Conservation (phyloP, 1,139 yeast genomes). For the Tardiomyces digboiensis region DNA sequence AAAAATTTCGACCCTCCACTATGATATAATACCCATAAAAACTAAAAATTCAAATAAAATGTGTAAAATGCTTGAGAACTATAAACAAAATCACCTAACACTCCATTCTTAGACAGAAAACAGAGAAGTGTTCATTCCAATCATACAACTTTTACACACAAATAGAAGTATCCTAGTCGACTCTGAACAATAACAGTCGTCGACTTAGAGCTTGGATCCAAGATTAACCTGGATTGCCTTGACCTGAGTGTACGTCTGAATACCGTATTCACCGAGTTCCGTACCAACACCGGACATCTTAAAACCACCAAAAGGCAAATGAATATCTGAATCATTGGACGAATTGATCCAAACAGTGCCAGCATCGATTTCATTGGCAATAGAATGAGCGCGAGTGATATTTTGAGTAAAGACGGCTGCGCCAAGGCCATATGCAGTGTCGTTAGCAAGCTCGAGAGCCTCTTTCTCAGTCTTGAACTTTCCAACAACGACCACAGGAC, state of each 20-base stretch:
- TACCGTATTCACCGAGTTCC: slow-evolving; percentile 80
- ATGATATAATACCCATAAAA: no score
- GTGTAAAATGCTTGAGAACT: no score
- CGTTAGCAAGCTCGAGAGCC: slow-evolving; percentile 45
- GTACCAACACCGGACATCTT: slow-evolving; percentile 84
- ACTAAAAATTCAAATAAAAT: no score
- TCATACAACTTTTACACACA: no score
- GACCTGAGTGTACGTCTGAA: slow-evolving; percentile 64
- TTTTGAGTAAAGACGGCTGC: slow-evolving; percentile 69
- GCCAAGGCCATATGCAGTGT: slow-evolving; percentile 68
- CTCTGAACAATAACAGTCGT: background rate
- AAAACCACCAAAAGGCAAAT: slow-evolving; percentile 76
- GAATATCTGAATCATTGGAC: slow-evolving; percentile 67
- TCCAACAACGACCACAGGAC: slow-evolving; percentile 80
- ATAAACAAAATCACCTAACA: no score
- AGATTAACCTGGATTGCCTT: slow-evolving; percentile 53
- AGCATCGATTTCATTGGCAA: slow-evolving; percentile 64
- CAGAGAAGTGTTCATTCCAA: no score
- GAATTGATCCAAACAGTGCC: slow-evolving; percentile 88
- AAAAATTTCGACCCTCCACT: no score
- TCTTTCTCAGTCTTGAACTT: slow-evolving; percentile 66
- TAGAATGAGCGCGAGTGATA: slow-evolving; percentile 46
- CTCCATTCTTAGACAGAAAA: no score
- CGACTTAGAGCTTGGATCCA: slow-evolving; percentile 11
- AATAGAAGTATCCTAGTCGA: no score